These are phyloP conservation scores for Tulasnella sp. DNA, from an alignment of 768 basidiomycete genomes.

Conservation along the genomic window DNA sequence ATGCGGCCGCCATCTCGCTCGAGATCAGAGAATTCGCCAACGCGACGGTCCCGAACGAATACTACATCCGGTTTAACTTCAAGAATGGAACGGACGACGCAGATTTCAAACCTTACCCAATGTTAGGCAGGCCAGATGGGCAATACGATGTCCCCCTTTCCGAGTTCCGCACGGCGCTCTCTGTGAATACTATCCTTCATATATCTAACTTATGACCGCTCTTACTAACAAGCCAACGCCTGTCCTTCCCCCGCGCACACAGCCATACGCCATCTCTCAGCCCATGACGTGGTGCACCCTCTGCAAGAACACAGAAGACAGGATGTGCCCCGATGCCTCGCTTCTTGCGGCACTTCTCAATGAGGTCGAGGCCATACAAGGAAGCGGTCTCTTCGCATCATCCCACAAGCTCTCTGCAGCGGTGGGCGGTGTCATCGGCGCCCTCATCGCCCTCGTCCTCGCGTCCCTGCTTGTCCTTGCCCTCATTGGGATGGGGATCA, in stretches of 20 bases:
- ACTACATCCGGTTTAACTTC: slow-evolving; percentile 53
- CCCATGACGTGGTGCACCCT: slow-evolving; percentile 48
- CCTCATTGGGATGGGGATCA: neutral
- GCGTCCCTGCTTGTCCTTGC: neutral
- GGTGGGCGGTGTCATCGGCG: slow-evolving; percentile 11
- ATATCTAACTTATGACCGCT: neutral
- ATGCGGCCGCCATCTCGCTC: slow-evolving; percentile 45
- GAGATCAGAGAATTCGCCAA: slow-evolving; percentile 56
- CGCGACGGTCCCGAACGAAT: slow-evolving; percentile 35
- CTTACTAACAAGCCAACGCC: neutral
- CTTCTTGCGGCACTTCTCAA: slow-evolving; percentile 3
- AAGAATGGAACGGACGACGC: slow-evolving; percentile 50
- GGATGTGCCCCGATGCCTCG: slow-evolving; percentile 42
- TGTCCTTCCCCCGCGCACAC: neutral
- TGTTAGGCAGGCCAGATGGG: slow-evolving; percentile 36
- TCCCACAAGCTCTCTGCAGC: neutral
- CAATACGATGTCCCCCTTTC: slow-evolving; percentile 51
- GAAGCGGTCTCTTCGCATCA: neutral
- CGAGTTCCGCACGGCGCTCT: slow-evolving; percentile 41
- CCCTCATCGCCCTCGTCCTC: neutral
- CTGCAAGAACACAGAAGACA: slow-evolving; percentile 45
- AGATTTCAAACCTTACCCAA: slow-evolving; percentile 47
- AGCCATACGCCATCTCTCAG: slow-evolving; percentile 43
- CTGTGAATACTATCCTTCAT: slow-evolving; percentile 39
- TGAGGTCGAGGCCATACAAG: neutral